A percentile compares a stretch with the other conserved stretches of the same genome.
Conservation (phyloP, 108 stramenopile species). For the Cyclotella atomus region DNA sequence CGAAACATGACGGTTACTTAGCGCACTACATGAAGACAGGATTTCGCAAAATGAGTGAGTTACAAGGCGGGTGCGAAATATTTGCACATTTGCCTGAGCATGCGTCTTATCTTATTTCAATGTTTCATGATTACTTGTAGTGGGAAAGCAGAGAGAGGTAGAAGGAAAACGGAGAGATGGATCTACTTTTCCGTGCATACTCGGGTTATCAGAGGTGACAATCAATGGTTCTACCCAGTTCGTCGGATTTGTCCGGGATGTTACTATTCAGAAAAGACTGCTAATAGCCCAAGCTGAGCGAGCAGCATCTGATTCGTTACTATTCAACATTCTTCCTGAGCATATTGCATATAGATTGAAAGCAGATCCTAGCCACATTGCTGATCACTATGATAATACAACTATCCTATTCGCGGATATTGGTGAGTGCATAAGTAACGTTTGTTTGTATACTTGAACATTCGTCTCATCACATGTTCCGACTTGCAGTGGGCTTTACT, state of each 20-base stretch:
- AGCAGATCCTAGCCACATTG: slow-evolving; percentile 53
- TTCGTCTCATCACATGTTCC: background rate
- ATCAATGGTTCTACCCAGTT: slow-evolving; percentile 5
- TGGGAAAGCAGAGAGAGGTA: slow-evolving; percentile 21
- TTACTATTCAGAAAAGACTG: slow-evolving; percentile 12
- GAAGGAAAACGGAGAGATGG: slow-evolving; percentile 32
- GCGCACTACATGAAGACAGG: slow-evolving; percentile 20
- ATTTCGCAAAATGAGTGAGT: slow-evolving; percentile 28
- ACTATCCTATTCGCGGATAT: slow-evolving; percentile 68
- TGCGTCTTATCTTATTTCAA: too few relatives aligned
- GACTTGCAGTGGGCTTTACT: slow-evolving; percentile 57
- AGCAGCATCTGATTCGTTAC: slow-evolving; percentile 9
- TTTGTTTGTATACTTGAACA: background rate
- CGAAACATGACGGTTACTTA: slow-evolving; percentile 33
- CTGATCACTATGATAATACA: slow-evolving; percentile 61
- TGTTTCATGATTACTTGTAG: too few relatives aligned
- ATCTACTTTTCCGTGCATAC: slow-evolving; percentile 42
- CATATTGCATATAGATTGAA: slow-evolving; percentile 33
- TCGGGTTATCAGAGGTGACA: slow-evolving; percentile 36
- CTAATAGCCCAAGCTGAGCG: slow-evolving; percentile 1
- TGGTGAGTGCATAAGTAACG: slow-evolving; percentile 5
- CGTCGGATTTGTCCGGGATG: slow-evolving; percentile 21
- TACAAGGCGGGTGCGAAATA: too few relatives aligned
- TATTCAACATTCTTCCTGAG: slow-evolving; percentile 15
- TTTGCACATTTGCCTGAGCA: too few relatives aligned